Evolutionary conservation across 2,329 filamentous ascomycete species (phyloP).

Genomic region (Podosphaera aphanis): DNA sequence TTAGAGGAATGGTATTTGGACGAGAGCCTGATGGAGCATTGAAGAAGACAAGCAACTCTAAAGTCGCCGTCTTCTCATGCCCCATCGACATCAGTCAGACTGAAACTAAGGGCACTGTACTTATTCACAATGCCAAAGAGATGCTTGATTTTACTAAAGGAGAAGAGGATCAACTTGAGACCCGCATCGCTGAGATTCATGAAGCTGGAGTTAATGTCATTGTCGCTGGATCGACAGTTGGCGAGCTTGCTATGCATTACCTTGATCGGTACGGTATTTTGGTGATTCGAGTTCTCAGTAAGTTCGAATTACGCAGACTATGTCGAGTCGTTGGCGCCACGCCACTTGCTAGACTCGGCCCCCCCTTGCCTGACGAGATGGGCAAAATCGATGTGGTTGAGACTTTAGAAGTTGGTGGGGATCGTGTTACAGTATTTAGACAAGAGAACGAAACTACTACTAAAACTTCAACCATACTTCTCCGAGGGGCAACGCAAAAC

Average conservation of each 20-base stretch:
- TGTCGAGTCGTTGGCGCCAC: conserved; percentile 94
- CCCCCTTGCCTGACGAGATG: conserved; percentile 99
- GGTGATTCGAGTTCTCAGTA: conserved; percentile 88
- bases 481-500: conserved; percentile 91
- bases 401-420: conserved; percentile 90
- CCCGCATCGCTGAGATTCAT: conserved; percentile 79
- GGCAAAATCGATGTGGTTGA: conserved; percentile 84
- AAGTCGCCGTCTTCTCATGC: conserved; percentile 92
- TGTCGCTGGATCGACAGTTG: conserved; percentile 77
- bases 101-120: conserved; percentile 94
- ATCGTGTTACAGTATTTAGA: conserved; percentile 93
- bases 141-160: conserved; percentile 98
- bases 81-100: conserved; percentile 89
- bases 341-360: conserved; percentile 80
- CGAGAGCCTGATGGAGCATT: conserved; percentile 79
- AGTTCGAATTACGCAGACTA: conserved; percentile 84
- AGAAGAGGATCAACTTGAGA: conserved; percentile 79
- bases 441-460: conserved; percentile 82
- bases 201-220: conserved; percentile 84
- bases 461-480: conserved; percentile 83
- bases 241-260: conserved; percentile 90
- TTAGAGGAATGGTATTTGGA: conserved; percentile 96
- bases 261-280: conserved; percentile 93
- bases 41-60: conserved; percentile 80
- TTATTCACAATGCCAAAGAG: conserved; percentile 91